Evolutionary conservation across 352 stramenopile genomes (phyloP), one percentile per base, ranked within the genome.

Genomic region (Phytopythium oedochilum): DNA sequence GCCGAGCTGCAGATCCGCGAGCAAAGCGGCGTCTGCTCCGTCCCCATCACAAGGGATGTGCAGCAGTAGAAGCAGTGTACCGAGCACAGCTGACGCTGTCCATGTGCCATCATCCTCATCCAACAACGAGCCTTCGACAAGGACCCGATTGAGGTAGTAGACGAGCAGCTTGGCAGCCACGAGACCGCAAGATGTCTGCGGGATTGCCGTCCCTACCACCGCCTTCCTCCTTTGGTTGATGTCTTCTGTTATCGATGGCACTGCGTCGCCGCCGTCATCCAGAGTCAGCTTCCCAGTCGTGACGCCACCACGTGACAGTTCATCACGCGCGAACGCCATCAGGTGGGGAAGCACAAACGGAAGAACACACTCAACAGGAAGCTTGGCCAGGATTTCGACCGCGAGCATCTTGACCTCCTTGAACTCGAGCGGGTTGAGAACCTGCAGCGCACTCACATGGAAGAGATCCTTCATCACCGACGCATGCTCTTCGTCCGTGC

Each of bases 371-470:
- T 40, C 35, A 2, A 57, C 35, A 29, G 62, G 57, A 7, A 86
- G 64, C 42, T 88, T 86, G 4, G 72, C 69, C 26, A 89, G 53
- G 9, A 78, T 61, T 39, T 91, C 81, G 6, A 71, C 66, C 8
- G 71, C 59, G 0, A 91, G 53, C 76, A 91, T 83, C 55, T 89
- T 91, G 40, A 91, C 68, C 47, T 91, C 81, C 55, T 91, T 91
- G 53, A 81, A 91, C 62, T 91, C 81, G 43, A 91, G 59, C 7
- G 78, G 75, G 48, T 89, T 72, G 18, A 85, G 56, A 3, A 80
- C 42, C 28, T 78, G 70, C 5, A 73, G 63, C 14, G 65, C 66
- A 28, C 75, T 49, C 5, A 75, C 47, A 18, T 83, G 66, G 49
- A 81, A 78, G 3, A 83, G 43, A 31, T 66, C 29, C 48, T 64